A percentile compares a stretch with the other conserved stretches of the same genome.
These are phyloP conservation scores for Annulohypoxylon nitens DNA, from an alignment of 495 filamentous ascomycete species.

Conservation along the genomic window DNA sequence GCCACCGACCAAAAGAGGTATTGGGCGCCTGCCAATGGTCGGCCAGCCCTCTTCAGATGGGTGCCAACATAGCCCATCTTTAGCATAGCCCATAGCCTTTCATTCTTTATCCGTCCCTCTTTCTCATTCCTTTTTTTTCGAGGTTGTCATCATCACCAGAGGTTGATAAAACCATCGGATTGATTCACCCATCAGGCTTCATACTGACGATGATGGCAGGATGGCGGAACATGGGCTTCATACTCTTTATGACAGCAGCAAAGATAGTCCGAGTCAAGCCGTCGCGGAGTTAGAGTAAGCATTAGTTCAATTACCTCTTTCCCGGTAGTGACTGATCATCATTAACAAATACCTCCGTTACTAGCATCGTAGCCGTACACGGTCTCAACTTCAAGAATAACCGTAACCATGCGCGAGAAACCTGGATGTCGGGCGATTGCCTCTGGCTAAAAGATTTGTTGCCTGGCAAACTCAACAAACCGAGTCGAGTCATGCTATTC, in stretches of 20 bases:
- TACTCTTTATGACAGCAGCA: background rate
- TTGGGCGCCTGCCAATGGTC: too few species aligned
- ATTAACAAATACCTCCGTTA: background rate
- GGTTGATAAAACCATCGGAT: background rate
- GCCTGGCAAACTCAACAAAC: background rate
- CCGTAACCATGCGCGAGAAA: background rate
- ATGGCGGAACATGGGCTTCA: background rate
- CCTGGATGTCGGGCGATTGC: background rate
- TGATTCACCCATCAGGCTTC: background rate
- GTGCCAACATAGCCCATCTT: background rate
- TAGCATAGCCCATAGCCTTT: background rate
- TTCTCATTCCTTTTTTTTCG: background rate
- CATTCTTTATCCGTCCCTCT: background rate
- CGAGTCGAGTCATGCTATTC: background rate
- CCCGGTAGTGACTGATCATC: background rate
- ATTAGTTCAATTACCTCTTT: background rate
- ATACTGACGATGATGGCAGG: background rate
- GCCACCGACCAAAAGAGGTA: background rate
- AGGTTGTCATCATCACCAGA: background rate
- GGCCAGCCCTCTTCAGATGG: too few species aligned
- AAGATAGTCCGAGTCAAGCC: background rate
- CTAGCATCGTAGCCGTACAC: background rate
- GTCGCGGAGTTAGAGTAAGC: background rate
- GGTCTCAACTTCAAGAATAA: background rate
- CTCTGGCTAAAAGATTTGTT: background rate